Evolutionary conservation across 306 rosid species (phyloP).

Genomic region (Lathyrus aphaca): DNA sequence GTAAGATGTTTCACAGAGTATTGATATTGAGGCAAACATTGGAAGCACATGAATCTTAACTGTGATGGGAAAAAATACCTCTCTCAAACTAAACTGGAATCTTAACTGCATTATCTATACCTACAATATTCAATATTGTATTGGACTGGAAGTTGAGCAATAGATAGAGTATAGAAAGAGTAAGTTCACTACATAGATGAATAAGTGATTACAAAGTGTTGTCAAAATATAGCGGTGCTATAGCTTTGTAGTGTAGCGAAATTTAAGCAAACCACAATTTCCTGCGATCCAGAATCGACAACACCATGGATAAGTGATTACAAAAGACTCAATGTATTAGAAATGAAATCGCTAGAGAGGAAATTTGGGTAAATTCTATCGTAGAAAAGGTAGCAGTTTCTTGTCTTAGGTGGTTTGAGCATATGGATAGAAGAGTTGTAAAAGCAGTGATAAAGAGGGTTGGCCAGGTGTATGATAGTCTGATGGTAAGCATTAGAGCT

Average conservation of each 20-base stretch:
- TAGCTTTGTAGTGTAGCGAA: neutral
- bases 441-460: neutral
- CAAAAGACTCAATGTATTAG: neutral
- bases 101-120: neutral
- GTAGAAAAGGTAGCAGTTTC: neutral
- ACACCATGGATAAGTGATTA: neutral
- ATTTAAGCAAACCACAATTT: neutral
- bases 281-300: neutral
- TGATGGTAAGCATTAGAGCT: neutral
- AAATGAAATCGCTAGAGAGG: neutral
- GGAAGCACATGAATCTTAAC: neutral
- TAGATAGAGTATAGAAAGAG: neutral
- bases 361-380: neutral
- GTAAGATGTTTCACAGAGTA: constrained; percentile 9
- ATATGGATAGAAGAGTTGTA: neutral
- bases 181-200: neutral
- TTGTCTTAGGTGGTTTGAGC: constrained; percentile 3
- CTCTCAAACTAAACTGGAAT: neutral
- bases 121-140: neutral
- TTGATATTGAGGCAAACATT: neutral
- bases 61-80: neutral
- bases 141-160: neutral
- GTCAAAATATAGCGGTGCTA: no score
- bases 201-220: no score
- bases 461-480: neutral